These are phyloP conservation scores for Salix viminalis DNA, from an alignment of 345 rosid genomes.

Conservation along the genomic window DNA sequence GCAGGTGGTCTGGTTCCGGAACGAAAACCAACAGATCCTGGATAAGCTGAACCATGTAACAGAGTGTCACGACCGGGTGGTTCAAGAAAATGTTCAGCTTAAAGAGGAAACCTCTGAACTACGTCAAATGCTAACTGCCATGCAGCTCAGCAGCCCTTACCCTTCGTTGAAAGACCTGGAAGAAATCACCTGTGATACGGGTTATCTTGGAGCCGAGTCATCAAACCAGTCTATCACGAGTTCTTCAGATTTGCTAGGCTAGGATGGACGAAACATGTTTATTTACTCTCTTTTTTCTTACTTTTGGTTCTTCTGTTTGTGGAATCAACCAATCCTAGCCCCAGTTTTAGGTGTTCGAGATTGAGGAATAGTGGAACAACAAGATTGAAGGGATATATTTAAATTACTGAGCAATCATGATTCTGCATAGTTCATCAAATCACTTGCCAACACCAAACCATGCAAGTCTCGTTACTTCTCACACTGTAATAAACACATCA, in stretches of 20 bases:
- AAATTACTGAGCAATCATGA: constrained; percentile 4
- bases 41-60: constrained; percentile 70
- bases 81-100: constrained; percentile 66
- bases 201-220: constrained; percentile 33
- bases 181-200: constrained; percentile 34
- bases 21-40: constrained; percentile 72
- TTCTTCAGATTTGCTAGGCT: constrained; percentile 33
- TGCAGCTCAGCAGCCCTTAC: constrained; percentile 56
- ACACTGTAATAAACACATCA: background rate
- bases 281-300: background rate
- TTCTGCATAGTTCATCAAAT: background rate
- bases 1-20: constrained; percentile 78
- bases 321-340: constrained; percentile 17
- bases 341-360: constrained; percentile 15
- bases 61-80: constrained; percentile 45
- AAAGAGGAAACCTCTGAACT: constrained; percentile 66
- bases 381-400: constrained; percentile 13
- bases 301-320: constrained; percentile 25
- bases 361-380: constrained; percentile 17
- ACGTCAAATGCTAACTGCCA: constrained; percentile 52
- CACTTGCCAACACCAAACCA: background rate
- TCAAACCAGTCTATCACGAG: constrained; percentile 29
- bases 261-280: constrained; percentile 6
- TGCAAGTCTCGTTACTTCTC: background rate
- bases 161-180: constrained; percentile 45